Base-by-base conservation (phyloP, 176 grass and related monocot genomes). In the Triticum urartu region DNA sequence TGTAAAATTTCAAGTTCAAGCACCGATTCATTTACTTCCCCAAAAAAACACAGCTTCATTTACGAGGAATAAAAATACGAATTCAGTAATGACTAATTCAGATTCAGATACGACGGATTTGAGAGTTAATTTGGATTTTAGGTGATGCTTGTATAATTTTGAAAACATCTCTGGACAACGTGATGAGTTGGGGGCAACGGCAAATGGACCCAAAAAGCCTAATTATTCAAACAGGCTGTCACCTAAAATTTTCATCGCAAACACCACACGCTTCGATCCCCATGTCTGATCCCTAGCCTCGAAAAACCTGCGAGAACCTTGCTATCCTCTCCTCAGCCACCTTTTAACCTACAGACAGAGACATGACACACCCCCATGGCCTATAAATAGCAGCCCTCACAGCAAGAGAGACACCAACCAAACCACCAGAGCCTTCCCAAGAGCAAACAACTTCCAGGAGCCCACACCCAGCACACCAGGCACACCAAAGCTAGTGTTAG, bases 371-470 rank as follows among this genome's bases (percentile, higher is more conserved):
- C 11, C 64, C 50, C 38, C 70, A 77, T 63, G 81, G 68, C 63
- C 50, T 91, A 91, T 91, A 91, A 85, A 88, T 91, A 88, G 62
- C 48, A 33, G 89, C 72, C 48, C 77, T 81, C 63, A 69, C 50
- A 47, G 22, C 69, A 65, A 79, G 62, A 78, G 33, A 85, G 45
- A 38, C 64, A 73, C 64, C 64, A 91, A 78, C 72, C 54, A 59
- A 59, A 59, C 70, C 63, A 88, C 42, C 72, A 43, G 64, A 86
- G 33, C 72, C 62, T 88, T 86, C 65, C 14, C 64, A 78, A 88
- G 89, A 85, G 70, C 26, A 64, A 77, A 68, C 54, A 11, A 45
- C n/a, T 84, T 79, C 36, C 36, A 79, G 58, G 71, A 50, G 85
- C n/a, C 76, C 43, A 45, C 43, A 45, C 11, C 43, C 43, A 45